These are phyloP conservation scores for Boletellus sp. DNA, from an alignment of 768 basidiomycete species.

Conservation along the genomic window DNA sequence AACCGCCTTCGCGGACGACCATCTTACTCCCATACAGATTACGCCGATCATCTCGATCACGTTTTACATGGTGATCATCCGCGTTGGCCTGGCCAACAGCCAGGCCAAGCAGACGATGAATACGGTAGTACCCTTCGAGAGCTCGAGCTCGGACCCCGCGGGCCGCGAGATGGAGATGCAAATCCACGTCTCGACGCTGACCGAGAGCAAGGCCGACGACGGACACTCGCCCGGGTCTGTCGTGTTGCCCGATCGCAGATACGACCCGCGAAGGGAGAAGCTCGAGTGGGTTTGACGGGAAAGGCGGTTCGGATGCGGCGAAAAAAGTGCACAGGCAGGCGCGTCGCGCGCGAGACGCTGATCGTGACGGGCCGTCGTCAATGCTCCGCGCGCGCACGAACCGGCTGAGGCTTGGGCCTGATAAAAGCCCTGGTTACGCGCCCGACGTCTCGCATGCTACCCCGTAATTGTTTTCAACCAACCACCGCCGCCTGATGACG, in stretches of 20 bases:
- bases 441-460: too few relatives aligned
- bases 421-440: too few relatives aligned
- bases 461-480: too few relatives aligned
- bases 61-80: conserved; percentile 43
- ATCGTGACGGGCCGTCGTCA: too few relatives aligned
- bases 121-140: background rate
- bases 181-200: conserved; percentile 2
- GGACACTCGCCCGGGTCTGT: background rate
- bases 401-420: too few relatives aligned
- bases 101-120: background rate
- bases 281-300: background rate
- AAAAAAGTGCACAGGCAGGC: too few relatives aligned
- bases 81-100: conserved; percentile 24
- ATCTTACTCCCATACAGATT: conserved; percentile 17
- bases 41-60: conserved; percentile 40
- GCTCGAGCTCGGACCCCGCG: background rate
- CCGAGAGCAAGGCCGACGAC: background rate
- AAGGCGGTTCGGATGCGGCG: too few relatives aligned
- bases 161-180: conserved; percentile 1
- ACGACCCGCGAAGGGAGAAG: background rate
- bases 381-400: too few relatives aligned
- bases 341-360: too few relatives aligned
- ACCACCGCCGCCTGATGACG: too few relatives aligned
- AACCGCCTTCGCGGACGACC: too few relatives aligned
- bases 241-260: background rate